These are phyloP conservation scores for Arctium minus DNA, from an alignment of 129 eudicot species.

Conservation along the genomic window DNA sequence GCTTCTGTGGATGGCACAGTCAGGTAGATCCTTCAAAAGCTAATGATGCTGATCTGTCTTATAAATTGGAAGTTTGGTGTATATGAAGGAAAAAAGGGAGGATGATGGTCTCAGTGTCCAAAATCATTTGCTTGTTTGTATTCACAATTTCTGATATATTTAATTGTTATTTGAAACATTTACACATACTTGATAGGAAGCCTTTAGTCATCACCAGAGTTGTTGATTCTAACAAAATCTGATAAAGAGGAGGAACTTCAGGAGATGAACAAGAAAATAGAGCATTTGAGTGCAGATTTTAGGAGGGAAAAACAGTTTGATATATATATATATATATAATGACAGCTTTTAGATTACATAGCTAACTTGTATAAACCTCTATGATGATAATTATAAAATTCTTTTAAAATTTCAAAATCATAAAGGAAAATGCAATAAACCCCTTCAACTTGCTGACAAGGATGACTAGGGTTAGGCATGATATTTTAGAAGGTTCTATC, in stretches of 20 bases:
- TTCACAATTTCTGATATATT: not conserved
- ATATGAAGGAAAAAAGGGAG: not conserved
- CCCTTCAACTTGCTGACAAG: no score
- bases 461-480: no score
- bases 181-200: not conserved
- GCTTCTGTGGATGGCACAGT: slow-evolving; percentile 98
- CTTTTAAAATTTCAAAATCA: no score
- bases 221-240: not conserved
- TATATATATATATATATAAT: no score
- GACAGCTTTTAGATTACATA: no score
- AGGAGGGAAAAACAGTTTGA: not conserved
- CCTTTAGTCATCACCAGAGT: not conserved
- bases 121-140: not conserved
- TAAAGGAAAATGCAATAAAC: no score
- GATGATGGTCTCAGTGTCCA: not conserved
- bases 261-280: not conserved
- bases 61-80: slow-evolving; percentile 4
- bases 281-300: not conserved
- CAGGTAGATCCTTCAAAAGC: slow-evolving; percentile 41
- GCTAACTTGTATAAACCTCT: no score
- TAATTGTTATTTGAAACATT: not conserved
- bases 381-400: no score
- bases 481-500: no score
- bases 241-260: not conserved
- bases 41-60: not conserved